Conservation (phyloP, 1,284 basidiomycete species). For the Quambalaria eucalypti region DNA sequence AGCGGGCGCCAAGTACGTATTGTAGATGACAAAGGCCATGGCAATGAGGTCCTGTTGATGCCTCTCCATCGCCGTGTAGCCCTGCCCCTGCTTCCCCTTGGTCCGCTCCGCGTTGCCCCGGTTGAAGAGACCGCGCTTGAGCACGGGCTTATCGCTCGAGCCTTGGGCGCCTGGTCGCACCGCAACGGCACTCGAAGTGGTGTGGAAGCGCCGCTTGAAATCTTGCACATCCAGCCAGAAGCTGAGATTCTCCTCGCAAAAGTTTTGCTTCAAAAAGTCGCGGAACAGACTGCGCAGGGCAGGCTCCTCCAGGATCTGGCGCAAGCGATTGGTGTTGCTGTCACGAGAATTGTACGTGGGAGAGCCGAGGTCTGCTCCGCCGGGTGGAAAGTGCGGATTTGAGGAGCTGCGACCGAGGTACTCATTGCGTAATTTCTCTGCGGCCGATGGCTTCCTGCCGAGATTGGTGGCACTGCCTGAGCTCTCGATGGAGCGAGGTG, state of each 20-base stretch:
- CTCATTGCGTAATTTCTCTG: constrained; percentile 61
- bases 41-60: constrained; percentile 92
- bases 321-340: constrained; percentile 84
- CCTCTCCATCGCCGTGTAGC: constrained; percentile 67
- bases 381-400: neutral
- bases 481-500: neutral
- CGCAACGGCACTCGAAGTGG: constrained; percentile 80
- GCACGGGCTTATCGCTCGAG: constrained; percentile 10
- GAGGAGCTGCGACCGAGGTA: constrained; percentile 40
- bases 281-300: constrained; percentile 80
- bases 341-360: constrained; percentile 46
- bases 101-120: neutral
- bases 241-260: constrained; percentile 93
- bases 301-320: constrained; percentile 87
- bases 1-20: constrained; percentile 87
- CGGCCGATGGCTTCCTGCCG: constrained; percentile 54
- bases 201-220: constrained; percentile 89
- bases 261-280: constrained; percentile 84
- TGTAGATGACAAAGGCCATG: constrained; percentile 87
- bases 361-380: constrained; percentile 8
- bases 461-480: neutral
- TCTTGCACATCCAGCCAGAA: constrained; percentile 97
- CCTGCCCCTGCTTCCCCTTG: constrained; percentile 2
- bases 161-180: constrained; percentile 38
- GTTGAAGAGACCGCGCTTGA: constrained; percentile 27